Evolutionary conservation across 1,139 yeast species (phyloP), one percentile per base, ranked within the genome.

Genomic region (Lodderomyces theae): DNA sequence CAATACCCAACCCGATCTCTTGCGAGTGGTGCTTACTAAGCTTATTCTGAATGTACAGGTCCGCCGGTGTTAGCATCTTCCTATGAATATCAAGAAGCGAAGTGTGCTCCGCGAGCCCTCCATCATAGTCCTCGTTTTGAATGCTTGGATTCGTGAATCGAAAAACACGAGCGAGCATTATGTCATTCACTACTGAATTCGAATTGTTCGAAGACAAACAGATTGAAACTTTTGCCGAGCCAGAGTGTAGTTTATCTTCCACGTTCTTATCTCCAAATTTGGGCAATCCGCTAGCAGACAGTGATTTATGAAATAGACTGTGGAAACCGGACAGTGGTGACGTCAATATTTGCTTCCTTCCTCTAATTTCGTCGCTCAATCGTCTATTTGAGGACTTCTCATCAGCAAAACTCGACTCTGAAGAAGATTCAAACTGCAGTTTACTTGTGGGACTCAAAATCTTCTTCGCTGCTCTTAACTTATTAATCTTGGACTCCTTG

Each of bases 171-270:
- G 74, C 77, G 39, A 61, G 57, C 31, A 51, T 53, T 1, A 58
- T 49, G 43, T 71, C 74, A 0, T 66, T 51, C n/a, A 71, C 58
- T 16, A 52, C 52, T 4, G 74, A 69, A 46, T 70, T 71, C 15
- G 74, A 69, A 45, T 63, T 70, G 44, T 63, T 69, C 2, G 75
- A 69, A 0, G 75, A 69, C 17, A 70, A 53, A 4, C 61, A 54
- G n/a, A 69, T 47, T 1, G 64, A 52, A 1, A 61, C 52, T 43
- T 69, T 49, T 13, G 51, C 44, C 6, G 28, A 17, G 16, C 53
- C 8, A 5, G 28, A 6, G n/a, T 47, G 18, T 42, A 46, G 29
- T 39, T 47, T 19, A 34, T 51, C 47, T 3, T 42, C 31, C 9
- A 23, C 17, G 12, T 23, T 29, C 16, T 29, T 34, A 17, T 19